Evolutionary conservation across 2,329 filamentous ascomycete genomes (phyloP), one percentile per base, ranked within the genome.

Genomic region (Penicillium glabrum): DNA sequence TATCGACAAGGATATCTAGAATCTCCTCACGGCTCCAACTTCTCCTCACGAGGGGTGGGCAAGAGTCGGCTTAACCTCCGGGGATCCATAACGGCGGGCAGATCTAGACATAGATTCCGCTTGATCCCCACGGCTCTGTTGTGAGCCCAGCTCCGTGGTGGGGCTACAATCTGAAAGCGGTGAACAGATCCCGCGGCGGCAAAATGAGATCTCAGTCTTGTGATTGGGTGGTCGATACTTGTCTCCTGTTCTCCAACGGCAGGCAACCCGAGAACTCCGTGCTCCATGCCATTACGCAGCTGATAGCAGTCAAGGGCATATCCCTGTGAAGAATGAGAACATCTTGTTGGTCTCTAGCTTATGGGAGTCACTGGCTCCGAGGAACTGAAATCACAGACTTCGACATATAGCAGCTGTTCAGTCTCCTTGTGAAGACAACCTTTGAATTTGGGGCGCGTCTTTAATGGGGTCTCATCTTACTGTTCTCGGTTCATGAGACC

Each of bases 31-130:
- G 23, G 19, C 45, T 46, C 35, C 54, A 46, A 35, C 24, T 44
- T 53, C 60, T 46, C 60, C 60, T 57, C 60, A 56, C 46, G 58
- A 56, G 58, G 60, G 60, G 53, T 37, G n/a, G 24, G 16, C 14
- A 29, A 11, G 46, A 16, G 3, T 41, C 46, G 52, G 51, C 31
- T 41, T 21, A 16, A 11, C 19, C 21, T 33, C 9, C 50, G 43
- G 50, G 19, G n/a, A 21, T 33, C 49, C 26, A 31, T 33, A 26
- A n/a, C n/a, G 26, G 19, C 26, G n/a, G 13, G 16, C 16, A 19
- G 19, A 27, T 26, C 13, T 29, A 13, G 44, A 11, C 19, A 29
- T 43, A 31, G 26, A 31, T 24, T n/a, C 26, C 29, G 21, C 23
- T 26, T 43, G 19, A 13, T 41, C 37, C 19, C 29, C 37, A 41